These are phyloP conservation scores for Neofusicoccum umdonicola DNA, from an alignment of 2,329 filamentous ascomycete species.

Conservation along the genomic window DNA sequence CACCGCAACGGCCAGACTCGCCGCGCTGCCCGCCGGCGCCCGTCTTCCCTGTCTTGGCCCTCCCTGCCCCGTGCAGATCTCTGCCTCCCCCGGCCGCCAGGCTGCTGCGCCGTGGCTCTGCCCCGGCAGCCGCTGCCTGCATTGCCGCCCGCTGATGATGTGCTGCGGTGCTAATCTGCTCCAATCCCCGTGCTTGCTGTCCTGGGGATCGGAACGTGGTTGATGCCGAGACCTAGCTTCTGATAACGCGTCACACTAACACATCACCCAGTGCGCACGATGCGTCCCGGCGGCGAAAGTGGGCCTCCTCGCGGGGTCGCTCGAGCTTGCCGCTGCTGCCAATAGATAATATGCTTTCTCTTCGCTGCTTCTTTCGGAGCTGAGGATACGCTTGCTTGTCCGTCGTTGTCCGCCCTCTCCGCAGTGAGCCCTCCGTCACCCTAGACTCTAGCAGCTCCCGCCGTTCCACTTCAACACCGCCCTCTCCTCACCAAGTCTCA, in stretches of 20 bases:
- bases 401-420: no score
- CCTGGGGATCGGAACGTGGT: not conserved
- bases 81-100: not conserved
- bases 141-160: not conserved
- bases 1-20: not conserved
- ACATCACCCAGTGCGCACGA: not conserved
- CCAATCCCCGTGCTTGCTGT: not conserved
- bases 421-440: not conserved
- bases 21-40: no score
- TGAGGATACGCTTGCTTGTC: not conserved
- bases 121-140: not conserved
- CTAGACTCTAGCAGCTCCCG: not conserved
- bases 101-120: not conserved
- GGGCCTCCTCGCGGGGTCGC: not conserved
- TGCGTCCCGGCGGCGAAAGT: not conserved
- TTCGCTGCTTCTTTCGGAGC: not conserved
- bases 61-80: not conserved
- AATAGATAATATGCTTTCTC: not conserved
- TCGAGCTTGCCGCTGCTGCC: not conserved
- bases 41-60: not conserved
- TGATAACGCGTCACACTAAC: conserved; percentile 12
- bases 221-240: conserved; percentile 10
- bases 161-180: not conserved
- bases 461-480: not conserved
- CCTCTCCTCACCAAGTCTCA: not conserved